These are phyloP conservation scores for Gypsophila paniculata DNA, from an alignment of 179 eudicot genomes.

Conservation along the genomic window DNA sequence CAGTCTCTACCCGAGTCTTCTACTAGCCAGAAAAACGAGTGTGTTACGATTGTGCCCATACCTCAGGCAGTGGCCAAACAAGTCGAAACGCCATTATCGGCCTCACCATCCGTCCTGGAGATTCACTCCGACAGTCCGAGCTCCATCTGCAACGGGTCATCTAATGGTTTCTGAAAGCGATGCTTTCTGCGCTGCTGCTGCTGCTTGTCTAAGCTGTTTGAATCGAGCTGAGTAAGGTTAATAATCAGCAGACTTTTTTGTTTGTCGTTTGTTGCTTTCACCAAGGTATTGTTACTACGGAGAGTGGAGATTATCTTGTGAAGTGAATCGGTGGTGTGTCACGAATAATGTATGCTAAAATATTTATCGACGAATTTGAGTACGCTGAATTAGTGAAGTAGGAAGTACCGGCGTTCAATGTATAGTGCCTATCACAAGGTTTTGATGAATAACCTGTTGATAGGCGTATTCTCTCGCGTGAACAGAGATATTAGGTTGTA, in stretches of 20 bases:
- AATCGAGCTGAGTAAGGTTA: conserved; percentile 7
- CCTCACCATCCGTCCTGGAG: conserved; percentile 13
- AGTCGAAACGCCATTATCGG: conserved; percentile 14
- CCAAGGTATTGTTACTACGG: too few species aligned
- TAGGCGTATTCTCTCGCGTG: not conserved
- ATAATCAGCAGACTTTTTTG: conserved; percentile 6
- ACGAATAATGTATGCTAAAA: conserved; percentile 1
- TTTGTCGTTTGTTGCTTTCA: too few species aligned
- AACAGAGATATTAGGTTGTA: not conserved
- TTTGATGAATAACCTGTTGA: not conserved
- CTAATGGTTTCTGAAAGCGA: conserved; percentile 3
- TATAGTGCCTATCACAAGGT: not conserved
- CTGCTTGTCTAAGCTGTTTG: conserved; percentile 13
- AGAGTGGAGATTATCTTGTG: not conserved
- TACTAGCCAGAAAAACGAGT: conserved; percentile 10
- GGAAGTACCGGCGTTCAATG: not conserved
- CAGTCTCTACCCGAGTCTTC: not conserved
- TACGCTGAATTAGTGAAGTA: not conserved
- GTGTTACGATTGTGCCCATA: conserved; percentile 4
- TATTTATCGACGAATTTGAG: not conserved
- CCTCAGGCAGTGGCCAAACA: conserved; percentile 9
- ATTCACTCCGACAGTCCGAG: conserved; percentile 16
- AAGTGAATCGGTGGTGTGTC: conserved; percentile 22
- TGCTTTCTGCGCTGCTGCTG: conserved; percentile 10
- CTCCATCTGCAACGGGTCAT: conserved; percentile 10